Evolutionary conservation across 1,284 basidiomycete genomes (phyloP), one percentile per base, ranked within the genome.

Genomic region (Ustilago loliicola): DNA sequence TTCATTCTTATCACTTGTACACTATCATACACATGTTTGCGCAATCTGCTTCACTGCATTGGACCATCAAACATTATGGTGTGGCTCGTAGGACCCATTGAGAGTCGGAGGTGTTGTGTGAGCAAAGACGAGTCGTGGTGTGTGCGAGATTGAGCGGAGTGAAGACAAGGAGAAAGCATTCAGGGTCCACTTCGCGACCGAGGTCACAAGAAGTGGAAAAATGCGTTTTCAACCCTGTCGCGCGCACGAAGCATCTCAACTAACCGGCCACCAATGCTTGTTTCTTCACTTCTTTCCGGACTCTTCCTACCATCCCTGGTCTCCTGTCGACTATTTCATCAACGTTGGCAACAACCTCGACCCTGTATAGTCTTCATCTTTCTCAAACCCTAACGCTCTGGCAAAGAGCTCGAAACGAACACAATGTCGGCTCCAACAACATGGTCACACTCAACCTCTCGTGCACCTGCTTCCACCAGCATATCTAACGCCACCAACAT

Each of bases 351-450:
- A 29, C 56, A 47, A 29, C 56, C 10, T 17, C 32, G 51, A 51
- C 50, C 34, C 30, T 32, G 21, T 29, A 17, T 30, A 15, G 34
- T 36, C 34, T 15, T 36, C 38, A 40, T 40, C 38, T 13, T 6
- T 17, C 13, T 40, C 38, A 40, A 40, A 40, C 38, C 38, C 19
- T 6, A 15, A 40, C 13, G 17, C 17, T 19, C 38, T 40, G 19
- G 15, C 38, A 19, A 40, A 40, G 38, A 40, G 13, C 17, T 54
- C n/a, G 6, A 11, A 21, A 17, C 40, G 36, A 4, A 8, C 55
- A 45, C 21, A 30, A 71, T 66, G 70, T 66, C 70, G 13, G 55
- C 34, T 13, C 10, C 65, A 15, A 68, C 71, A 2, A 67, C 71
- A 21, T 73, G 65, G 65, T 68, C 71, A 3, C 71, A 68, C 50